A percentile compares a stretch with the other conserved stretches of the same genome.
Evolutionary conservation across 805 yeast genomes (phyloP).

Genomic region (Suhomyces tanzawaensis): DNA sequence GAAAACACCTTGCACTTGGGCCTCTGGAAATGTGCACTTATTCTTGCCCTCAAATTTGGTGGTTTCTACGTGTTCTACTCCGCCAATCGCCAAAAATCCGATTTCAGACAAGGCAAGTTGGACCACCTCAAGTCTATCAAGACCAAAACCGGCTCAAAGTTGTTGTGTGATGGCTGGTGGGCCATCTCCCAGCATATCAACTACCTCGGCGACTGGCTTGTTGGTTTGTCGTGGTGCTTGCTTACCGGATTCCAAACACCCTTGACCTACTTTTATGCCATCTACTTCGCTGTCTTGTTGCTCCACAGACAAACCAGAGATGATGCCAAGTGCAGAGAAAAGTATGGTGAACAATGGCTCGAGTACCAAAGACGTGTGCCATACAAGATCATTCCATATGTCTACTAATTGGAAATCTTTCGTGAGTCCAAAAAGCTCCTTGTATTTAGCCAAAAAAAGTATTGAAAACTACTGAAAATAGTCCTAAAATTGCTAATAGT

Average conservation of each 20-base stretch:
- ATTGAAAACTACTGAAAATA: too few species aligned
- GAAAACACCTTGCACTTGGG: slow-evolving; percentile 58
- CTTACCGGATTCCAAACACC: slow-evolving; percentile 82
- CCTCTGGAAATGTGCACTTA: slow-evolving; percentile 28
- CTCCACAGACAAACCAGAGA: slow-evolving; percentile 89
- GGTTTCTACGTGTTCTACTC: slow-evolving; percentile 85
- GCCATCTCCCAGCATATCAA: slow-evolving; percentile 87
- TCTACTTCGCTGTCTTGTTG: slow-evolving; percentile 78
- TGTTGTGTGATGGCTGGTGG: slow-evolving; percentile 97
- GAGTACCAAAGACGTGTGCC: slow-evolving; percentile 81
- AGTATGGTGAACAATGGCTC: slow-evolving; percentile 85
- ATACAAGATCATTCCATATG: slow-evolving; percentile 83
- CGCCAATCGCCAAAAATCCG: slow-evolving; percentile 80
- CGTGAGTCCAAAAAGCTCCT: too few species aligned
- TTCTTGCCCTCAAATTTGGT: slow-evolving; percentile 47
- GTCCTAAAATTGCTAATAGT: too few species aligned
- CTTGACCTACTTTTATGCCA: slow-evolving; percentile 81
- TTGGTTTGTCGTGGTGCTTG: slow-evolving; percentile 89
- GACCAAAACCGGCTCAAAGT: slow-evolving; percentile 74
- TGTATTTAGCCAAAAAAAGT: too few species aligned
- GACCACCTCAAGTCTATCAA: slow-evolving; percentile 56
- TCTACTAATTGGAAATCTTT: slow-evolving; percentile 65
- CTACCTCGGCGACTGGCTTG: slow-evolving; percentile 93
- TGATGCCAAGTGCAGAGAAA: slow-evolving; percentile 82
- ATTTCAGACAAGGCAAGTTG: slow-evolving; percentile 76